Conservation (phyloP, 805 yeast genomes). For the Candida quercuum region DNA sequence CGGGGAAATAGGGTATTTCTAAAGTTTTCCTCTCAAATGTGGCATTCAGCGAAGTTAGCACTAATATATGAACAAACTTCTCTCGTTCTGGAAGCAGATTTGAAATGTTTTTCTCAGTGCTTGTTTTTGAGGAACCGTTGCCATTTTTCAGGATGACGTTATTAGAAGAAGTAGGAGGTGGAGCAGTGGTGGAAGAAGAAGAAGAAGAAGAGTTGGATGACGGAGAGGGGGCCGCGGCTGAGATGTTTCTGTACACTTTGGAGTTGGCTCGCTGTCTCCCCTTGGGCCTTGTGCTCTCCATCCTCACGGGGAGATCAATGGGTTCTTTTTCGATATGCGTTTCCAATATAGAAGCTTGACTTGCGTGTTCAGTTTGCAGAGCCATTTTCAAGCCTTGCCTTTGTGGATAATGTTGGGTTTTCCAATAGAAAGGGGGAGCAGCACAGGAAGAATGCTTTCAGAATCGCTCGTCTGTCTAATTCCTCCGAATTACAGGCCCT, state of each 20-base stretch:
- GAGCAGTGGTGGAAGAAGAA: background rate
- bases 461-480: no score
- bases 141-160: background rate
- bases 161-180: background rate
- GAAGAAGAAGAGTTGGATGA: no score
- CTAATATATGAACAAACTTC: conserved; percentile 50
- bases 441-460: no score
- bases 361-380: background rate
- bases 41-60: conserved; percentile 70
- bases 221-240: no score
- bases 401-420: background rate
- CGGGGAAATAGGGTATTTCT: conserved; percentile 77
- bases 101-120: background rate
- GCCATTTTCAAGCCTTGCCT: background rate
- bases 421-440: no score
- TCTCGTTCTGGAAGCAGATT: conserved; percentile 8
- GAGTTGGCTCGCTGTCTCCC: conserved; percentile 6
- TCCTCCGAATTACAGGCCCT: no score
- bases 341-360: background rate
- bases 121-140: background rate
- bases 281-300: background rate
- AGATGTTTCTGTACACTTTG: conserved; percentile 8
- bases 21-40: conserved; percentile 78
- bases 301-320: background rate
- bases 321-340: background rate